Conservation (phyloP, 768 basidiomycete genomes). For the Rhodotorula toruloides region DNA sequence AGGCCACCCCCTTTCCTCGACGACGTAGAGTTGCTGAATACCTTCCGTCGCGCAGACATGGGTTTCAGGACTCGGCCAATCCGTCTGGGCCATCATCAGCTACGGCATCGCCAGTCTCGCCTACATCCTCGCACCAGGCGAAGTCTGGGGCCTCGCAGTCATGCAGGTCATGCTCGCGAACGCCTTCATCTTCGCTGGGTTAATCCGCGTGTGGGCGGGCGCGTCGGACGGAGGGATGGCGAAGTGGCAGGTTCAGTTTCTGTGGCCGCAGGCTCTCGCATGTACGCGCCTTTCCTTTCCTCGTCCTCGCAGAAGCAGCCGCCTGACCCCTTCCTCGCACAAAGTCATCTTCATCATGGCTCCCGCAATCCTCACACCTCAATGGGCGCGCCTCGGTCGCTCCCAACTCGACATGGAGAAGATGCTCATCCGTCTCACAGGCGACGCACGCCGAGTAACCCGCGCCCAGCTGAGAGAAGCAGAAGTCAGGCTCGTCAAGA, state of each 20-base stretch:
- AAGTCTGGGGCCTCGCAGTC: slow-evolving; percentile 10
- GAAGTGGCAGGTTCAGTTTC: slow-evolving; percentile 4
- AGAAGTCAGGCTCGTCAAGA: no score
- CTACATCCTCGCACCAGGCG: background rate
- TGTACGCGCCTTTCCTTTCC: background rate
- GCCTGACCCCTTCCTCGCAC: no score
- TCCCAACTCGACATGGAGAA: no score
- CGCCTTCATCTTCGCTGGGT: slow-evolving; percentile 4
- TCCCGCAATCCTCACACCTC: background rate
- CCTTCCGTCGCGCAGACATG: no score
- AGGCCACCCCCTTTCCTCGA: no score
- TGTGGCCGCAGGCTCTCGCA: slow-evolving; percentile 17
- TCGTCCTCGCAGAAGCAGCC: background rate
- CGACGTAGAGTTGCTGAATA: no score
- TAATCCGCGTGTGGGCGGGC: background rate
- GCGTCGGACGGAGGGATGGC: slow-evolving; percentile 5
- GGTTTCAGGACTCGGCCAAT: slow-evolving; percentile 3
- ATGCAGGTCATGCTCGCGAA: slow-evolving; percentile 7
- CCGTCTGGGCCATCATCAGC: slow-evolving; percentile 10
- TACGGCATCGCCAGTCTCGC: background rate
- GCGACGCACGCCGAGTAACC: no score
- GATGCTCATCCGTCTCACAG: no score
- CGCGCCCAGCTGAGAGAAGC: no score
- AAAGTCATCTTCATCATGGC: slow-evolving; percentile 11
- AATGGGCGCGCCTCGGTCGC: background rate